Base-by-base conservation (phyloP, 2,329 filamentous ascomycete genomes). In the Xylaria sp. region DNA sequence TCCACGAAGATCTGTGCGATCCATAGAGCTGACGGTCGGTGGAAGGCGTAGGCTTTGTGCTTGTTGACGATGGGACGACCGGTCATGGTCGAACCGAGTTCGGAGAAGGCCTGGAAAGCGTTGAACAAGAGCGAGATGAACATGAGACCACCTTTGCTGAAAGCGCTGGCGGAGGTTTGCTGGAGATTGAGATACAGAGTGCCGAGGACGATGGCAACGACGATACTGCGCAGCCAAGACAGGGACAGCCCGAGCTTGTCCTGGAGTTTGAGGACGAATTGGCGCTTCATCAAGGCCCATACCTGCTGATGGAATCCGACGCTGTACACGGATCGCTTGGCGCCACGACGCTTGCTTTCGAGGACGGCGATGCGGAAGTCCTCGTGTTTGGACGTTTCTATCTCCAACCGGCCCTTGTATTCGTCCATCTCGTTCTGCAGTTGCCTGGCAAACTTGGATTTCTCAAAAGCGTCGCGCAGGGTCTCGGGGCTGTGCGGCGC, bases 211-310 rank as follows among this genome's bases (percentile, higher is more conserved):
- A 95, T 86, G 11, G 88, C 90, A 65, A 93, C 86, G 66, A 90
- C 77, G 66, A 92, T 86, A 59, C 76, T 81, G 7, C 82, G 78
- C 47, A 81, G 65, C 89, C 89, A 94, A 1, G 87, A 87, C 35
- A 94, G 83, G 11, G 80, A 76, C 4, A 95, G 79, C n/a, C 86
- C 85, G 69, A 92, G 88, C 59, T 87, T 88, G 72, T 96, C 91
- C 73, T 95, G 90, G 78, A 91, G 87, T 76, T 94, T 94, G 68
- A 95, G 86, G 55, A 88, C 79, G 72, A 92, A 94, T 72, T 95
- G 91, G 4, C 91, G 85, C 72, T 91, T 88, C 82, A 92, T 89
- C 63, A 94, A 75, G 0, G 89, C 89, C 87, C 87, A 92, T 19
- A 94, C 81, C 71, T 96, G 92, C 1, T 90, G 78, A 64, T 92